Evolutionary conservation across 2,329 filamentous ascomycete species (phyloP).

Genomic region (Zymoseptoria tritici): DNA sequence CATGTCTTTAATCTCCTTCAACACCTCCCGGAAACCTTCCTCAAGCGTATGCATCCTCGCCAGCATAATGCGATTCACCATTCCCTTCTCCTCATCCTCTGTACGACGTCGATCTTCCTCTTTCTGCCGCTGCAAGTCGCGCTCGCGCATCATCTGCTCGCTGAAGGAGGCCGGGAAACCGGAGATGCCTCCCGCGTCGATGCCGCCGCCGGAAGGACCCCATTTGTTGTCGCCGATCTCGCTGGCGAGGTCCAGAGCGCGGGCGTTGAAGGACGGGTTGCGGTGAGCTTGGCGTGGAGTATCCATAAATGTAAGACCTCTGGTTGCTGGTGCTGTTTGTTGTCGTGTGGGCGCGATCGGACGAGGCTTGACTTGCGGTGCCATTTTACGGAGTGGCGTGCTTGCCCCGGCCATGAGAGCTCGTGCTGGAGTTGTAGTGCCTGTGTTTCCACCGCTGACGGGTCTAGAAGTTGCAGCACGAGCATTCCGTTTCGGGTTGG

Average conservation of each 20-base stretch:
- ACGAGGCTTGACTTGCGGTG: constrained; percentile 41
- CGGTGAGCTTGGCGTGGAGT: constrained; percentile 25
- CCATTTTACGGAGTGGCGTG: constrained; percentile 8
- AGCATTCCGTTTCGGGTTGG: constrained; percentile 22
- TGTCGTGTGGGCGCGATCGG: constrained; percentile 46
- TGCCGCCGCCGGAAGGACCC: constrained; percentile 53
- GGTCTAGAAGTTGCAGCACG: constrained; percentile 22
- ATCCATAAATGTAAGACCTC: constrained; percentile 23
- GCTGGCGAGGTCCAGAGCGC: constrained; percentile 60
- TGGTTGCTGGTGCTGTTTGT: constrained; percentile 19
- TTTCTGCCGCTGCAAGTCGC: constrained; percentile 46
- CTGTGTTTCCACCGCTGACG: constrained; percentile 30
- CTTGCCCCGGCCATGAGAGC: constrained; percentile 5
- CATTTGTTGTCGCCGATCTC: constrained; percentile 58
- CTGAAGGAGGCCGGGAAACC: constrained; percentile 31
- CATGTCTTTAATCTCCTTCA: constrained; percentile 31
- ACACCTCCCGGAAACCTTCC: constrained; percentile 72
- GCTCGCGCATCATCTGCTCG: constrained; percentile 44
- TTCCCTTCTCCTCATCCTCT: constrained; percentile 55
- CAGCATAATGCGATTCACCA: constrained; percentile 72
- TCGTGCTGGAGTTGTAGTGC: constrained; percentile 15
- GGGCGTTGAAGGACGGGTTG: constrained; percentile 57
- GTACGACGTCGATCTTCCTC: constrained; percentile 31
- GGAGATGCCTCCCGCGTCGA: constrained; percentile 26
- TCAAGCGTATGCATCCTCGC: constrained; percentile 90